Percentiles rank a stretch among this genome's conserved stretches.
Conservation (phyloP, 1,284 basidiomycete genomes). For the Neonothopanus nambi region DNA sequence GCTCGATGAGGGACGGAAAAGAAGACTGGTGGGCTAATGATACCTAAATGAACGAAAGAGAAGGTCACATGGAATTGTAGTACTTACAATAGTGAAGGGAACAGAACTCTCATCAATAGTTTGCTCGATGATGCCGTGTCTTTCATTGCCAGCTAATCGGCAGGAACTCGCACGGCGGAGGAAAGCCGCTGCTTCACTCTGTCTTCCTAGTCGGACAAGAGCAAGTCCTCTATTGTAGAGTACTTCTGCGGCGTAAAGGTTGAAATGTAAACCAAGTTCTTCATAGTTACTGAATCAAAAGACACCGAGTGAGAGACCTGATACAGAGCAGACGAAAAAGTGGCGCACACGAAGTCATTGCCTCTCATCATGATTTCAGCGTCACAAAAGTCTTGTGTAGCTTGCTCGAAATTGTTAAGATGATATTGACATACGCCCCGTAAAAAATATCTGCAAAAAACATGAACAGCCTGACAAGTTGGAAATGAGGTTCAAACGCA, state of each 20-base stretch:
- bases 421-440: conserved; percentile 60
- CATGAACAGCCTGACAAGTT: neutral
- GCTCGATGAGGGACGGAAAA: conserved; percentile 19
- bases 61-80: neutral
- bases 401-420: conserved; percentile 50
- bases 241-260: conserved; percentile 58
- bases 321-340: neutral
- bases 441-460: conserved; percentile 47
- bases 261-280: conserved; percentile 63
- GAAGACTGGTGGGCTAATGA: conserved; percentile 15
- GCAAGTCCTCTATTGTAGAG: conserved; percentile 60
- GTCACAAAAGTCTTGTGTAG: conserved; percentile 56
- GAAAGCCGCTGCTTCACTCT: conserved; percentile 44
- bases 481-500: conserved; percentile 31
- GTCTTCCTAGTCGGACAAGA: conserved; percentile 37
- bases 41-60: neutral
- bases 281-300: conserved; percentile 48
- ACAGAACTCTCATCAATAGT: conserved; percentile 33
- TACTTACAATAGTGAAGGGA: conserved; percentile 13
- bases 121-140: neutral
- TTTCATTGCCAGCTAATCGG: conserved; percentile 29
- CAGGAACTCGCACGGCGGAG: conserved; percentile 39
- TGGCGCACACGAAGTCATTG: conserved; percentile 50
- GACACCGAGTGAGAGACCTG: neutral
- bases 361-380: conserved; percentile 56